These are phyloP conservation scores for Ustilago hordei DNA, from an alignment of 1,284 basidiomycete genomes.

Conservation along the genomic window DNA sequence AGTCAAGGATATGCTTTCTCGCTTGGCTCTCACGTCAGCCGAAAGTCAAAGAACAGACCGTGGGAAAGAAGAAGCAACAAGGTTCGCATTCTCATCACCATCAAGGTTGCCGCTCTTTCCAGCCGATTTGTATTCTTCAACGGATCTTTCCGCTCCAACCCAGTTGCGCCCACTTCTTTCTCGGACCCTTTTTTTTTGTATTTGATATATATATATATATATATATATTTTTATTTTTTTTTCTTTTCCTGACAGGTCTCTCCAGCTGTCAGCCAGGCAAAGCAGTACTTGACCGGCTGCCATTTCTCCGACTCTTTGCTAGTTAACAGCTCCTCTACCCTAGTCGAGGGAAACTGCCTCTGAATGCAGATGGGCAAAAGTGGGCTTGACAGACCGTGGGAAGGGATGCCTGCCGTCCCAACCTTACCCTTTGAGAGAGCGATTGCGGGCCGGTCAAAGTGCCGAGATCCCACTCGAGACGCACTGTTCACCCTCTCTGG, in stretches of 20 bases:
- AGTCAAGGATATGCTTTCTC: too few species aligned
- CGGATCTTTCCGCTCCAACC: conserved; percentile 2
- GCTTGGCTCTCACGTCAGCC: neutral
- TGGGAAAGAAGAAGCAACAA: neutral
- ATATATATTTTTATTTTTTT: neutral
- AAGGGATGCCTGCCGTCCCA: neutral
- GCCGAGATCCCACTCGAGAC: conserved; percentile 1
- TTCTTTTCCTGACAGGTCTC: neutral
- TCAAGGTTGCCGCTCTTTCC: neutral
- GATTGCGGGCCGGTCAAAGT: neutral
- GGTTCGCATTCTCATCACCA: neutral
- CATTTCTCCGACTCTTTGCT: too few species aligned
- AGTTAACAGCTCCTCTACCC: too few species aligned
- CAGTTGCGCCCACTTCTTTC: neutral
- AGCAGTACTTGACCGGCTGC: neutral
- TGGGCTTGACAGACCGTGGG: neutral
- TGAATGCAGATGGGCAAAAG: too few species aligned
- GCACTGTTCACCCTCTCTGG: neutral
- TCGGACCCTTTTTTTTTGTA: neutral
- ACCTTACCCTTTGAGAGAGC: neutral
- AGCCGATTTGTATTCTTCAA: neutral
- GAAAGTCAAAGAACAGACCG: neutral
- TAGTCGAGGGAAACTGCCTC: too few species aligned
- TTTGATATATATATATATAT: too few species aligned
- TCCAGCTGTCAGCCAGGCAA: neutral